Conservation (phyloP, 441 rosid genomes). For the Manihot esculenta region DNA sequence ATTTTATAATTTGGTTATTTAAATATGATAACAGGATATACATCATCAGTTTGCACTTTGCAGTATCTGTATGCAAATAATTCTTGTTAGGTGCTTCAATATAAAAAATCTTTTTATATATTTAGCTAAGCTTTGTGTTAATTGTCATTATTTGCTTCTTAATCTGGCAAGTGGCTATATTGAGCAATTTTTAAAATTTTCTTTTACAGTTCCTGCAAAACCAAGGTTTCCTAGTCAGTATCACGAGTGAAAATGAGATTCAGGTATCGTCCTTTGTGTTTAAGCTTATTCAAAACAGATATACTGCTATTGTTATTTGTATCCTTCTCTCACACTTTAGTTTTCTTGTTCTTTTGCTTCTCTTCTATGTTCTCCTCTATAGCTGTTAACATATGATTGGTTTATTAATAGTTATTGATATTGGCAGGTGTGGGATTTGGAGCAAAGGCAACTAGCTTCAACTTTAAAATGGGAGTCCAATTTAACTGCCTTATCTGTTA, state of each 20-base stretch:
- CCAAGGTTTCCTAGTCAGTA: conserved; percentile 51
- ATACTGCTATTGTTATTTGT: background rate
- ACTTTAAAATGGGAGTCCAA: conserved; percentile 53
- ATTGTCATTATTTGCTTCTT: background rate
- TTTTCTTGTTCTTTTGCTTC: conserved; percentile 9
- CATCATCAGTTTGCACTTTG: background rate
- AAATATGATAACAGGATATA: background rate
- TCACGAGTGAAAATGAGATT: conserved; percentile 53
- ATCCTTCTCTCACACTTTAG: background rate
- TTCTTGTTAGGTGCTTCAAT: background rate
- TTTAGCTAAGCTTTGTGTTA: background rate
- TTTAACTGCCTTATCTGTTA: conserved; percentile 60
- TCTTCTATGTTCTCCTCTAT: conserved; percentile 2
- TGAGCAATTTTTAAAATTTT: background rate
- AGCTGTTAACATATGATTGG: conserved; percentile 15
- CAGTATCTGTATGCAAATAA: background rate
- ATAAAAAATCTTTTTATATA: background rate
- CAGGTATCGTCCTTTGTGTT: conserved; percentile 41
- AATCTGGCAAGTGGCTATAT: background rate
- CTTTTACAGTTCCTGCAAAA: conserved; percentile 56
- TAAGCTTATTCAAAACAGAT: background rate
- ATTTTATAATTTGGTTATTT: background rate
- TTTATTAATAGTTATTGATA: conserved; percentile 26
- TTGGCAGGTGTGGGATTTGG: conserved; percentile 63
- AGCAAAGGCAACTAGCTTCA: conserved; percentile 39